Evolutionary conservation across 805 yeast genomes (phyloP).

Genomic region (Candida odintsovae): DNA sequence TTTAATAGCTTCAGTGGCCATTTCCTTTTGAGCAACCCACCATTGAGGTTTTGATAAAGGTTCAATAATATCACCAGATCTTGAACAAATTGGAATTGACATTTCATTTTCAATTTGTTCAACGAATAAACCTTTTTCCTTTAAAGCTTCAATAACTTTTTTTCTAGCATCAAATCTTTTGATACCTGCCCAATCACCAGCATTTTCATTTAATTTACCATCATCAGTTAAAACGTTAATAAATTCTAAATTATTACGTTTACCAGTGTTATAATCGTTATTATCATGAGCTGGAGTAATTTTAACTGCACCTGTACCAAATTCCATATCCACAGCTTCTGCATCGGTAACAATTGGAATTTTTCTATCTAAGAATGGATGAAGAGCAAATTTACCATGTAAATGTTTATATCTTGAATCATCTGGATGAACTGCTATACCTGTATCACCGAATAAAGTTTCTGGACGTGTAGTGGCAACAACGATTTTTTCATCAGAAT

Average conservation of each 20-base stretch:
- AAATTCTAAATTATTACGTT: conserved; percentile 83
- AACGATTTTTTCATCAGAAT: conserved; percentile 75
- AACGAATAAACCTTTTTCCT: conserved; percentile 65
- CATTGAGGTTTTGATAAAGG: conserved; percentile 97
- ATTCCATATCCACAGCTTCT: conserved; percentile 97
- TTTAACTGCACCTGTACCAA: conserved; percentile 99
- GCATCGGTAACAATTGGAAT: conserved; percentile 85
- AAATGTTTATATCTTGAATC: conserved; percentile 89
- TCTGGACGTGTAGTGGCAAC: conserved; percentile 99
- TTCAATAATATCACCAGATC: conserved; percentile 96
- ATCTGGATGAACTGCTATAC: conserved; percentile 94
- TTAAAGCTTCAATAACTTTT: conserved; percentile 73
- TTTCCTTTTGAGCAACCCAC: conserved; percentile 92
- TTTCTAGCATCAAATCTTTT: conserved; percentile 93
- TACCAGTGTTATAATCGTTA: conserved; percentile 95
- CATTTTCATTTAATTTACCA: conserved; percentile 83
- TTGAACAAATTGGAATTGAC: conserved; percentile 89
- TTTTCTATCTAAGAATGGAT: conserved; percentile 82
- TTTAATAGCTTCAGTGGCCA: conserved; percentile 82
- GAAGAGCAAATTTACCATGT: conserved; percentile 88
- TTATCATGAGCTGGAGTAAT: conserved; percentile 98
- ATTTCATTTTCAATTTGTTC: conserved; percentile 93
- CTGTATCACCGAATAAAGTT: conserved; percentile 97
- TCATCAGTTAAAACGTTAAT: conserved; percentile 89
- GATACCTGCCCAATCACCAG: conserved; percentile 90